Evolutionary conservation across 208 protist species (phyloP).

Genomic region (Leishmania braziliensis): DNA sequence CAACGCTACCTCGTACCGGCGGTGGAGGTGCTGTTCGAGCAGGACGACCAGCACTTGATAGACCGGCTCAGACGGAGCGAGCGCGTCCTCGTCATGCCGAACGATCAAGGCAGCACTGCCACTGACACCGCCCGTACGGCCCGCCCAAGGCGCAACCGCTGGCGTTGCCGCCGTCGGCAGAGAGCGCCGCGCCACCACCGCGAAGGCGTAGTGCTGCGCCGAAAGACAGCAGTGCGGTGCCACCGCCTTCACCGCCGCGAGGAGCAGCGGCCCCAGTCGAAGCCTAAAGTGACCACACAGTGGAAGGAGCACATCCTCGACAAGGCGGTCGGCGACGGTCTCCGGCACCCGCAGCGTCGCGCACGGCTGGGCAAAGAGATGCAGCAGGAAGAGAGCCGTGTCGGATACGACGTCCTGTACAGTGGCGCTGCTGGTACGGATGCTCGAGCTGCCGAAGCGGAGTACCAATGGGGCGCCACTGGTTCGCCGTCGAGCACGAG

Average conservation of each 20-base stretch:
- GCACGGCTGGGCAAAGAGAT: slow-evolving; percentile 64
- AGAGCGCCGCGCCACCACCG: slow-evolving; percentile 24
- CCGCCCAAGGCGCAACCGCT: neutral
- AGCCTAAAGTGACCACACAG: slow-evolving; percentile 44
- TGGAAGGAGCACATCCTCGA: slow-evolving; percentile 44
- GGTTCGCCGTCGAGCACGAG: slow-evolving; percentile 11
- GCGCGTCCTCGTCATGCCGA: slow-evolving; percentile 12
- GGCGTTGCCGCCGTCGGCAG: slow-evolving; percentile 1
- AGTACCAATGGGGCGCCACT: slow-evolving; percentile 18
- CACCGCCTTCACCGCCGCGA: slow-evolving; percentile 45
- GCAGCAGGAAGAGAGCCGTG: slow-evolving; percentile 59
- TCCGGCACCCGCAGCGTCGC: slow-evolving; percentile 51
- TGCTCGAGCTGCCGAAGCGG: slow-evolving; percentile 15
- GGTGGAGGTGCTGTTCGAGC: slow-evolving; percentile 16
- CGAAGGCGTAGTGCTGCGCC: slow-evolving; percentile 19
- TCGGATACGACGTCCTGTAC: slow-evolving; percentile 62
- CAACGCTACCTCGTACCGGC: neutral
- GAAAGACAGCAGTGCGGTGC: slow-evolving; percentile 28
- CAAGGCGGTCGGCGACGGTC: slow-evolving; percentile 33
- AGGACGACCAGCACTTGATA: slow-evolving; percentile 29
- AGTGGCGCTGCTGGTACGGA: slow-evolving; percentile 15
- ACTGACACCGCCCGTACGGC: neutral
- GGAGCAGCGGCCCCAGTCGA: slow-evolving; percentile 46
- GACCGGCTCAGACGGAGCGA: slow-evolving; percentile 22
- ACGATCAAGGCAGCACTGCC: no score